Conservation (phyloP, 768 basidiomycete genomes). For the Hortiboletus campestris region DNA sequence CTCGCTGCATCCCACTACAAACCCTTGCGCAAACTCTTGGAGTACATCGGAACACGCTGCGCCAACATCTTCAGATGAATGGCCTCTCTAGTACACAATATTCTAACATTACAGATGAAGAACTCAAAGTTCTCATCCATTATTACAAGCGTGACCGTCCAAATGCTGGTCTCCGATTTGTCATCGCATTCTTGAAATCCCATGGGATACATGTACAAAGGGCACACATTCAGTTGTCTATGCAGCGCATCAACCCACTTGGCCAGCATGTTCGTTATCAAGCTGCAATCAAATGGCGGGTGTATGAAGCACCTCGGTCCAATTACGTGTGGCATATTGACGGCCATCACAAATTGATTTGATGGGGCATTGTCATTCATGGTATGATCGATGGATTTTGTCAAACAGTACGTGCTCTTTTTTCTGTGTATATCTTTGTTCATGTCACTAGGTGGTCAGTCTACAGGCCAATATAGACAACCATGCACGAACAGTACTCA, state of each 20-base stretch:
- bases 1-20: no score
- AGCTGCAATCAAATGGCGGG: not conserved
- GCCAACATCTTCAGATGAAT: not conserved
- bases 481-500: conserved; percentile 20
- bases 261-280: not conserved
- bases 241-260: conserved; percentile 12
- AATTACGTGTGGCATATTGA: conserved; percentile 28
- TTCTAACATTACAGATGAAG: not conserved
- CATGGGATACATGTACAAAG: conserved; percentile 18
- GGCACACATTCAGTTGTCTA: not conserved
- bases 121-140: not conserved
- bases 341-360: conserved; percentile 26
- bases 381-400: conserved; percentile 30
- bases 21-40: not conserved
- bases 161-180: conserved; percentile 19
- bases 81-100: not conserved
- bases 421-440: not conserved
- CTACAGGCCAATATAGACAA: conserved; percentile 27
- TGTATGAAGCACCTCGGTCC: conserved; percentile 9
- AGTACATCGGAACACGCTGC: not conserved
- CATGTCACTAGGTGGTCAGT: conserved; percentile 18
- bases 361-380: conserved; percentile 26
- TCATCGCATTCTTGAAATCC: conserved; percentile 10
- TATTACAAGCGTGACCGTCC: conserved; percentile 11
- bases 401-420: conserved; percentile 8